Evolutionary conservation across 306 rosid species (phyloP).

Genomic region (Cucurbita argyrosperma): DNA sequence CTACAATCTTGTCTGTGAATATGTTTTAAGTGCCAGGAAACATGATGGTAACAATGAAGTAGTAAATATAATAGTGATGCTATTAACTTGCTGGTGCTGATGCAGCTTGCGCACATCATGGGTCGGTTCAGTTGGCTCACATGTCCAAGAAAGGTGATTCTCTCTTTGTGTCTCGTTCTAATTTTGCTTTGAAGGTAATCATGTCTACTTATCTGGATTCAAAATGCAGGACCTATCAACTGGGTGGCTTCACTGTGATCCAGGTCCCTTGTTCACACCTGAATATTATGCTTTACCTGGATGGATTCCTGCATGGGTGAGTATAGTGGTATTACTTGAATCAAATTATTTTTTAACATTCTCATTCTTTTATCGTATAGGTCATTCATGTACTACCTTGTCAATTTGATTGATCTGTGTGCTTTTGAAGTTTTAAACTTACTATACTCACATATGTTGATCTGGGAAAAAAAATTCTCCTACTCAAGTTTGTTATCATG

Average conservation of each 20-base stretch:
- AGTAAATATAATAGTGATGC: not conserved
- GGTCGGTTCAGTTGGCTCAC: conserved; percentile 82
- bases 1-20: not conserved
- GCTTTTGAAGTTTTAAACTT: not conserved
- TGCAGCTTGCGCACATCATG: conserved; percentile 90
- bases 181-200: not conserved
- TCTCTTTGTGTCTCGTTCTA: not conserved
- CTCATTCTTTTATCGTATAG: not conserved
- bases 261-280: conserved; percentile 80
- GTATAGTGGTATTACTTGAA: conserved; percentile 10
- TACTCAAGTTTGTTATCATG: not conserved
- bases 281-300: conserved; percentile 43
- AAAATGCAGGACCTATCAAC: conserved; percentile 76
- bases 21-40: not conserved
- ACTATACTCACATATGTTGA: not conserved
- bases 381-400: not conserved
- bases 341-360: not conserved
- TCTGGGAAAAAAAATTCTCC: not conserved
- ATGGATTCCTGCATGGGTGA: conserved; percentile 70
- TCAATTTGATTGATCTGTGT: not conserved
- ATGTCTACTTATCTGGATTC: conserved; percentile 1
- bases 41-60: not conserved
- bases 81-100: conserved; percentile 27
- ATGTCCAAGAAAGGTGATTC: conserved; percentile 80
- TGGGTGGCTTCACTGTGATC: conserved; percentile 93